These are phyloP conservation scores for Pelargonium nanum DNA, from an alignment of 345 rosid species.

Conservation along the genomic window DNA sequence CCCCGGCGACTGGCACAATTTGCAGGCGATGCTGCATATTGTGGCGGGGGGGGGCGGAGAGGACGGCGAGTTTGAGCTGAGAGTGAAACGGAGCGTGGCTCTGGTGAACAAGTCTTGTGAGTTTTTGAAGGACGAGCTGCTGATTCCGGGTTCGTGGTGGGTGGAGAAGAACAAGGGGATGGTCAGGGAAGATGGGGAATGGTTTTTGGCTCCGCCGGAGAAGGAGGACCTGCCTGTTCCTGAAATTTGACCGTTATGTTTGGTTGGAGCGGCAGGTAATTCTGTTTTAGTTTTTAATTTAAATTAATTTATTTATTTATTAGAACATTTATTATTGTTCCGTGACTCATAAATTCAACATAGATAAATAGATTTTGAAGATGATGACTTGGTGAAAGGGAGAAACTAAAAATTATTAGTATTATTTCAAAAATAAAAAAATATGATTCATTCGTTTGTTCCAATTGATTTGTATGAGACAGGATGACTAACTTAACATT, in stretches of 20 bases:
- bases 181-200: constrained; percentile 47
- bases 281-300: too few species aligned
- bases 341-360: too few species aligned
- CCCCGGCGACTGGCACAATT: constrained; percentile 81
- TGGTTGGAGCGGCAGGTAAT: too few species aligned
- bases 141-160: constrained; percentile 86
- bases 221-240: constrained; percentile 64
- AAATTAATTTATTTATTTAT: too few species aligned
- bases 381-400: too few species aligned
- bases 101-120: constrained; percentile 71
- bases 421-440: too few species aligned
- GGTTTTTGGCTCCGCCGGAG: constrained; percentile 37
- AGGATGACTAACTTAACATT: too few species aligned
- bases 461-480: too few species aligned
- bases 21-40: constrained; percentile 71
- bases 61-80: constrained; percentile 44
- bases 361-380: too few species aligned
- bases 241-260: constrained; percentile 21
- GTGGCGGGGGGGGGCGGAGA: constrained; percentile 86
- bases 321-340: too few species aligned
- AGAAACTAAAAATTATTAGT: too few species aligned
- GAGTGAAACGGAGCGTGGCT: constrained; percentile 73
- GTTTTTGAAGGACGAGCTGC: constrained; percentile 55
- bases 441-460: too few species aligned
- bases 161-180: constrained; percentile 83